A percentile compares a stretch with the other conserved stretches of the same genome.
Evolutionary conservation across 805 yeast species (phyloP).

Genomic region (Helenozyma rhizophorensis): DNA sequence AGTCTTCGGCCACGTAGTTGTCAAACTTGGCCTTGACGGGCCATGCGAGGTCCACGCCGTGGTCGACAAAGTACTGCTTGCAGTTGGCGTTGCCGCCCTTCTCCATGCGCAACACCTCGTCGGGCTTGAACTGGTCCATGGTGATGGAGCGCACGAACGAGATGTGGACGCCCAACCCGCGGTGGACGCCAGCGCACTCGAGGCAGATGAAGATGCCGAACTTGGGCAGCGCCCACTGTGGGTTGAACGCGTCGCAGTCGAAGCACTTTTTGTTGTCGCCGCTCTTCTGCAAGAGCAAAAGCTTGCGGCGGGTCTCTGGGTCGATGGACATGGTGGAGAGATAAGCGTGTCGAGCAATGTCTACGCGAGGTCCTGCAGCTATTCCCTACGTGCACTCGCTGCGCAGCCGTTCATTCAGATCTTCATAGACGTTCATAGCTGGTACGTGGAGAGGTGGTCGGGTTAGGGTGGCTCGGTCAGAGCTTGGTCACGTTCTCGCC

Average conservation of each 20-base stretch:
- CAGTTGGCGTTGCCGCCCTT: conserved; percentile 86
- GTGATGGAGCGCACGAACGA: conserved; percentile 96
- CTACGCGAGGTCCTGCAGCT: too few relatives aligned
- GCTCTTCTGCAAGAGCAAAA: conserved; percentile 68
- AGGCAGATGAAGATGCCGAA: conserved; percentile 95
- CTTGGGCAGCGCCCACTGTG: conserved; percentile 99
- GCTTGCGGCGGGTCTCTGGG: conserved; percentile 84
- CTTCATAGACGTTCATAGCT: neutral
- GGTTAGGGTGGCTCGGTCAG: too few relatives aligned
- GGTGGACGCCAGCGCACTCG: conserved; percentile 96
- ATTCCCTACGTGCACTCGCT: too few relatives aligned
- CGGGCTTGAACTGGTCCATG: conserved; percentile 97
- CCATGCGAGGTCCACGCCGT: conserved; percentile 63
- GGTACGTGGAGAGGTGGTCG: too few relatives aligned
- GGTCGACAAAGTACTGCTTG: conserved; percentile 57
- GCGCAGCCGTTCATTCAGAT: neutral
- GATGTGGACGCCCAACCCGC: conserved; percentile 94
- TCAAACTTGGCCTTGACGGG: conserved; percentile 77
- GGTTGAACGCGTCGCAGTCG: conserved; percentile 93
- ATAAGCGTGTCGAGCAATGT: too few relatives aligned
- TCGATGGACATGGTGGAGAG: conserved; percentile 62
- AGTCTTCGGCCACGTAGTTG: conserved; percentile 91
- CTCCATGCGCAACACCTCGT: conserved; percentile 88
- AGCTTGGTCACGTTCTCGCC: conserved; percentile 13
- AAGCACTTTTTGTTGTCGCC: conserved; percentile 86